Evolutionary conservation across 2,329 filamentous ascomycete genomes (phyloP).

Genomic region (Whalleya microplaca): DNA sequence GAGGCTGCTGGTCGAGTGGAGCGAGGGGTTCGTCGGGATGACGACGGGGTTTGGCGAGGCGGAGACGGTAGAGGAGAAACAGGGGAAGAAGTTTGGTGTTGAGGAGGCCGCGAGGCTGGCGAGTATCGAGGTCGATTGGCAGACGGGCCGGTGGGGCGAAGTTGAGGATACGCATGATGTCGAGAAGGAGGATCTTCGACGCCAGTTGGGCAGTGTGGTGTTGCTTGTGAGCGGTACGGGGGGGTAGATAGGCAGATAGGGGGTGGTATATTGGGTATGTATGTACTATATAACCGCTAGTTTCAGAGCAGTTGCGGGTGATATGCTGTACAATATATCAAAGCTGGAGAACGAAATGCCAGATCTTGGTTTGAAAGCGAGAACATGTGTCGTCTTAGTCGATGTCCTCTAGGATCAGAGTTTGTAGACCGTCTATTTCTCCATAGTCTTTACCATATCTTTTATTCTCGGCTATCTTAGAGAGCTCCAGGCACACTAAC

Average conservation of each 20-base stretch:
- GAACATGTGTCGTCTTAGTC: no score
- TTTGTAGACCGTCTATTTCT: no score
- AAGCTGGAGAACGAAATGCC: no score
- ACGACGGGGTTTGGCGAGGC: slow-evolving; percentile 40
- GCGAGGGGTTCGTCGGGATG: slow-evolving; percentile 65
- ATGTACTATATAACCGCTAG: no score
- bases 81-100: slow-evolving; percentile 65
- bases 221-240: slow-evolving; percentile 72
- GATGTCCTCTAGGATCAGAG: no score
- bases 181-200: slow-evolving; percentile 82
- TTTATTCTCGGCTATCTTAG: no score
- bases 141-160: slow-evolving; percentile 90
- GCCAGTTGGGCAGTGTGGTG: slow-evolving; percentile 87
- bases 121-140: slow-evolving; percentile 86
- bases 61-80: slow-evolving; percentile 37
- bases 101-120: slow-evolving; percentile 80
- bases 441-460: no score
- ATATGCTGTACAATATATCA: no score
- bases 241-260: slow-evolving; percentile 1
- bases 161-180: slow-evolving; percentile 99
- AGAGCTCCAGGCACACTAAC: no score
- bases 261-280: not conserved
- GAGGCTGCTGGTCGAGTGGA: slow-evolving; percentile 85
- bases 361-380: no score
- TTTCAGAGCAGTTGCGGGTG: no score